Conservation (phyloP, 495 filamentous ascomycete species). For the Penicillium bialowiezense region DNA sequence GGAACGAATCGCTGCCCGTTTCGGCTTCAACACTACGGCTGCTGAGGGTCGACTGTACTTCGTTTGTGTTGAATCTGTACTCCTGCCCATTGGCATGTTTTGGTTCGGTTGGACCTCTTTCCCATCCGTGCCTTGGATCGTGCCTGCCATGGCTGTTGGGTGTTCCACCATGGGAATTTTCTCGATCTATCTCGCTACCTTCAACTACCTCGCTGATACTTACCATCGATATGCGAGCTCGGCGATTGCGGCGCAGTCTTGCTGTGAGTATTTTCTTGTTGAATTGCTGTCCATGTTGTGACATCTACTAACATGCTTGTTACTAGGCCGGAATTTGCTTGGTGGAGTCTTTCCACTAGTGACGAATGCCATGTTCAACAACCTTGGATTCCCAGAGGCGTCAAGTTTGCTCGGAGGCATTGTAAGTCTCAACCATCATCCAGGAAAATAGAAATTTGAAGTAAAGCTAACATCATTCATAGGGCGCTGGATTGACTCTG, state of each 20-base stretch:
- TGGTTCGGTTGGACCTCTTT: conserved; percentile 78
- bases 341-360: conserved; percentile 82
- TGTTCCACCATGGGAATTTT: conserved; percentile 86
- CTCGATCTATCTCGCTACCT: conserved; percentile 82
- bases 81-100: conserved; percentile 75
- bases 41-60: conserved; percentile 84
- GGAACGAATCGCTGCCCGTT: conserved; percentile 48
- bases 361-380: conserved; percentile 66
- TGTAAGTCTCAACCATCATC: conserved; percentile 24
- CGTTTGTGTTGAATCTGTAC: conserved; percentile 66
- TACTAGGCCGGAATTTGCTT: conserved; percentile 68
- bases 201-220: conserved; percentile 92
- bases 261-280: conserved; percentile 43
- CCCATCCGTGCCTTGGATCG: conserved; percentile 69
- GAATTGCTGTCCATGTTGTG: neutral
- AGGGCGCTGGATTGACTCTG: conserved; percentile 62
- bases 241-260: conserved; percentile 83
- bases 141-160: conserved; percentile 66
- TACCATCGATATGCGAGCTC: conserved; percentile 84
- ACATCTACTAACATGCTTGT: conserved; percentile 1
- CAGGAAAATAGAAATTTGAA: neutral
- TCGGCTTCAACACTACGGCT: conserved; percentile 46
- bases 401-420: conserved; percentile 76
- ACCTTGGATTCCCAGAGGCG: conserved; percentile 69
- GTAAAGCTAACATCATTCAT: conserved; percentile 12